Evolutionary conservation across 441 rosid species (phyloP).

Genomic region (Arabidopsis lyrata): DNA sequence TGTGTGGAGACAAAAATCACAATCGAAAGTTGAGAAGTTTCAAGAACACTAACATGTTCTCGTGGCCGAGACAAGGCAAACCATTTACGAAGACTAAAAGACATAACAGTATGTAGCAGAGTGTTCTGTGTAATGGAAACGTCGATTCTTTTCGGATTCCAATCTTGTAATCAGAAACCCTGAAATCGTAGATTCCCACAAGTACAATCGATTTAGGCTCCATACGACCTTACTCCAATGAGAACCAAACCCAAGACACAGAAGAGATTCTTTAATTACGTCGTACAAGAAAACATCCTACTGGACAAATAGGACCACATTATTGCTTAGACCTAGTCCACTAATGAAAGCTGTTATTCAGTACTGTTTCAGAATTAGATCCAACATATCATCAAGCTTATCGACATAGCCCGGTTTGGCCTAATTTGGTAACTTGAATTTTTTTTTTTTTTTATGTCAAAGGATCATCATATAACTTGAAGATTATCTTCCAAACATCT

Average conservation of each 20-base stretch:
- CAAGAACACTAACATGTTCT: conserved; percentile 23
- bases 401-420: neutral
- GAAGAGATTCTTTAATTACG: neutral
- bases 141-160: neutral
- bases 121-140: neutral
- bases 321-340: neutral
- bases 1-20: neutral
- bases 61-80: conserved; percentile 10
- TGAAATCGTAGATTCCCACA: neutral
- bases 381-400: conserved; percentile 7
- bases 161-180: conserved; percentile 4
- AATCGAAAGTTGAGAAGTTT: neutral
- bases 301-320: conserved; percentile 32
- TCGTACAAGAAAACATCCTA: neutral
- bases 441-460: too few species aligned
- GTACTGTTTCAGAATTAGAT: neutral
- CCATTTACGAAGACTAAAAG: conserved; percentile 3
- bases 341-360: neutral
- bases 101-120: neutral
- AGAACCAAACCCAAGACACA: too few species aligned
- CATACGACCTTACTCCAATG: neutral
- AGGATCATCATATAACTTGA: too few species aligned
- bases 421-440: neutral
- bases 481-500: too few species aligned
- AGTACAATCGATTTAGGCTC: neutral